Percentiles rank a stretch among this genome's conserved stretches.
These are phyloP conservation scores for Geosmithia morbida DNA, from an alignment of 2,329 filamentous ascomycete genomes.

Conservation along the genomic window DNA sequence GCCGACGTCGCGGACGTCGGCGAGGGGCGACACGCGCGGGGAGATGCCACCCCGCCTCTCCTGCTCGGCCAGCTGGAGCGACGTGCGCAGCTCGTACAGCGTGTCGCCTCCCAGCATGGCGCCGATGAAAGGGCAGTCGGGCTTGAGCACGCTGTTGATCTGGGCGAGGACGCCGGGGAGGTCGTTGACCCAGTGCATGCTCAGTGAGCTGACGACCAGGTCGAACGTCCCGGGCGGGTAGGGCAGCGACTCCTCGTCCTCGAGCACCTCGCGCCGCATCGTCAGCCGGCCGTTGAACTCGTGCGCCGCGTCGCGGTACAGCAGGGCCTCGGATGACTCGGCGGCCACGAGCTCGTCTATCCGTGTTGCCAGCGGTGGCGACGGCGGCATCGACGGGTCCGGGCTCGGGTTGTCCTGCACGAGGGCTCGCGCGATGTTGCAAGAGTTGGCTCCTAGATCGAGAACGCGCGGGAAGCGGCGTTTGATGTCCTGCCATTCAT, in stretches of 20 bases:
- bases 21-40: conserved; percentile 79
- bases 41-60: conserved; percentile 85
- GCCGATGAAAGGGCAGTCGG: conserved; percentile 81
- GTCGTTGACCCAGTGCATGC: conserved; percentile 96
- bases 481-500: conserved; percentile 62
- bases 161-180: conserved; percentile 73
- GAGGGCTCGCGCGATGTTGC: conserved; percentile 78
- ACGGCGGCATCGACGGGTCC: conserved; percentile 36
- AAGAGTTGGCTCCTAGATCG: conserved; percentile 89
- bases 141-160: conserved; percentile 77
- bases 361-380: conserved; percentile 53
- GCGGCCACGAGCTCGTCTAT: conserved; percentile 65
- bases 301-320: conserved; percentile 65
- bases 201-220: conserved; percentile 76
- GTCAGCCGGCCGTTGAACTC: conserved; percentile 62
- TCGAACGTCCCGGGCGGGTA: conserved; percentile 71
- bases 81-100: conserved; percentile 83
- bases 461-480: conserved; percentile 72
- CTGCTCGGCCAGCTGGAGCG: conserved; percentile 80
- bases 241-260: conserved; percentile 59
- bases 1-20: conserved; percentile 83
- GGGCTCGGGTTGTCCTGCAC: conserved; percentile 55
- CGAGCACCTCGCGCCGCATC: conserved; percentile 62
- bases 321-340: conserved; percentile 63
- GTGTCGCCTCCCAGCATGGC: conserved; percentile 96